A percentile compares a stretch with the other conserved stretches of the same genome.
Conservation (phyloP, 768 basidiomycete species). For the Gymnopilus junonius region DNA sequence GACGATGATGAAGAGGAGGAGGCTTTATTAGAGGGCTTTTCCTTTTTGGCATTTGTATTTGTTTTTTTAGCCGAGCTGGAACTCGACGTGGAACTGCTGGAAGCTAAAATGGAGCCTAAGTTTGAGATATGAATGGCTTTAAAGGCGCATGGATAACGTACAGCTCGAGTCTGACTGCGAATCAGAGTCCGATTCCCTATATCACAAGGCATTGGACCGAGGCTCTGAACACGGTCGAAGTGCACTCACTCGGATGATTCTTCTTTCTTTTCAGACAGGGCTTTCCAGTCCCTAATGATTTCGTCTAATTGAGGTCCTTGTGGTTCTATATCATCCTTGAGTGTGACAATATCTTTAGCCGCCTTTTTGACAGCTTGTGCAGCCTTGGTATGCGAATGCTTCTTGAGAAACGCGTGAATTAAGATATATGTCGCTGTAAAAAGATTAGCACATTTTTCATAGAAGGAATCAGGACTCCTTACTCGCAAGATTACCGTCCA, state of each 20-base stretch:
- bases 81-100: constrained; percentile 11
- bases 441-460: not conserved
- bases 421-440: constrained; percentile 72
- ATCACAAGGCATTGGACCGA: not conserved
- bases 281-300: constrained; percentile 71
- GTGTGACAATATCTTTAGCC: constrained; percentile 60
- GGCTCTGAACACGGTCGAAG: constrained; percentile 2
- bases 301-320: constrained; percentile 63
- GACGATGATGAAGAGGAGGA: constrained; percentile 28
- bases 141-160: constrained; percentile 27
- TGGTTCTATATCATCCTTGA: constrained; percentile 55
- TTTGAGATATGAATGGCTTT: constrained; percentile 24
- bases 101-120: constrained; percentile 8
- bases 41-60: constrained; percentile 24
- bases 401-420: constrained; percentile 73
- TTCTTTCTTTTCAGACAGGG: constrained; percentile 28
- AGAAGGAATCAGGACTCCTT: constrained; percentile 20
- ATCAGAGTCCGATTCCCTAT: constrained; percentile 14
- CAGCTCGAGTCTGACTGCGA: constrained; percentile 27
- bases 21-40: constrained; percentile 20
- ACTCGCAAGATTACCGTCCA: constrained; percentile 63
- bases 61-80: constrained; percentile 28
- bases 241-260: constrained; percentile 26
- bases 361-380: constrained; percentile 79
- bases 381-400: constrained; percentile 68